These are phyloP conservation scores for Aurantiochytrium sp. DNA, from an alignment of 108 stramenopile species.

Conservation along the genomic window DNA sequence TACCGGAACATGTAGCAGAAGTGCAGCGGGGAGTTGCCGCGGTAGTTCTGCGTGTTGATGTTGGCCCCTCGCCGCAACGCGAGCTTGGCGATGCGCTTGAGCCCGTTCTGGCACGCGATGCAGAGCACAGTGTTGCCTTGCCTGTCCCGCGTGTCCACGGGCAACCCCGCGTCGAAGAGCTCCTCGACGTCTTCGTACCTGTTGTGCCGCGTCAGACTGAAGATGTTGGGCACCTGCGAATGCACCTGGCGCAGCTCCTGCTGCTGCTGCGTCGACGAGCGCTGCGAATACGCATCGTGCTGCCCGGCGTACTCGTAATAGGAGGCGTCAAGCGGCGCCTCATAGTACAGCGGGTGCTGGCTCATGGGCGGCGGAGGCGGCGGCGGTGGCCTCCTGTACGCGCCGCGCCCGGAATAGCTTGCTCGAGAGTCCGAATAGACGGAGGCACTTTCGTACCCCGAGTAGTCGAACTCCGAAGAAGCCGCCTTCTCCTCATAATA, in stretches of 20 bases:
- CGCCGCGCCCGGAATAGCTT: background rate
- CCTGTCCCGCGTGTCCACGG: constrained; percentile 58
- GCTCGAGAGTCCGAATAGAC: background rate
- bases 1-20: constrained; percentile 52
- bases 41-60: constrained; percentile 49
- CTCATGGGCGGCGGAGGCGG: no score
- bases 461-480: background rate
- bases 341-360: no score
- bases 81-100: constrained; percentile 62
- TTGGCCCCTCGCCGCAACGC: constrained; percentile 58
- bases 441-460: background rate
- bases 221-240: constrained; percentile 57
- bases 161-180: constrained; percentile 55
- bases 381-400: no score
- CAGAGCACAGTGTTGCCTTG: constrained; percentile 62
- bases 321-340: no score
- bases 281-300: background rate
- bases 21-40: constrained; percentile 58
- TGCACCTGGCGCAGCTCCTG: no score
- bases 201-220: constrained; percentile 63
- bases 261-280: background rate
- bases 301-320: no score
- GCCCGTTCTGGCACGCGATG: constrained; percentile 67
- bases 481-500: background rate
- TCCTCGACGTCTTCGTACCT: constrained; percentile 54